Conservation (phyloP, 768 basidiomycete species). For the Amanita molliuscula region DNA sequence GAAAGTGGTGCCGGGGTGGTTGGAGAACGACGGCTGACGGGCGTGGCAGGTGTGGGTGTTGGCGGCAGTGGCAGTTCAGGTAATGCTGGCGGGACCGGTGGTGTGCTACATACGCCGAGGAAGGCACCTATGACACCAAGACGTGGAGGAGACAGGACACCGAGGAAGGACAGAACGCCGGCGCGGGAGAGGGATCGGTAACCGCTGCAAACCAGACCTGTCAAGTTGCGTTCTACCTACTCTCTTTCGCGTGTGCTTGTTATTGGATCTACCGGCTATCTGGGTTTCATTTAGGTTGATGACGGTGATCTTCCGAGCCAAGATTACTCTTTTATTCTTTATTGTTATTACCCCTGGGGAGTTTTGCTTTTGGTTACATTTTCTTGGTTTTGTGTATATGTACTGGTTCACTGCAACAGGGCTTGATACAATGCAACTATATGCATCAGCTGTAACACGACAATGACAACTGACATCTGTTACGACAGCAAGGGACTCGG, state of each 20-base stretch:
- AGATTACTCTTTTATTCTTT: background rate
- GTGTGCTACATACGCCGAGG: conserved; percentile 49
- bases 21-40: conserved; percentile 41
- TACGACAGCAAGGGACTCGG: no score
- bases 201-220: background rate
- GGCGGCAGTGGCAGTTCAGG: conserved; percentile 17
- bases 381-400: background rate
- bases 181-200: conserved; percentile 19
- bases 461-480: background rate
- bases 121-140: conserved; percentile 62
- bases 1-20: conserved; percentile 39
- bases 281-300: no score
- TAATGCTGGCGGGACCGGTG: conserved; percentile 18
- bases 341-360: background rate
- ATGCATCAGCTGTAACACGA: background rate
- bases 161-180: conserved; percentile 44
- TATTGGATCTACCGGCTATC: no score
- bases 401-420: background rate
- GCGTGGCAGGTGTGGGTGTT: conserved; percentile 42
- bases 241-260: background rate
- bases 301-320: no score
- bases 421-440: background rate
- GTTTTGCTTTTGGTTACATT: background rate
- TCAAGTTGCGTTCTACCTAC: background rate
- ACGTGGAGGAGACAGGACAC: conserved; percentile 37